phyloP scores from a whole-genome alignment of 176 grass and related monocot species.

The Eleusine coracana region DNA sequence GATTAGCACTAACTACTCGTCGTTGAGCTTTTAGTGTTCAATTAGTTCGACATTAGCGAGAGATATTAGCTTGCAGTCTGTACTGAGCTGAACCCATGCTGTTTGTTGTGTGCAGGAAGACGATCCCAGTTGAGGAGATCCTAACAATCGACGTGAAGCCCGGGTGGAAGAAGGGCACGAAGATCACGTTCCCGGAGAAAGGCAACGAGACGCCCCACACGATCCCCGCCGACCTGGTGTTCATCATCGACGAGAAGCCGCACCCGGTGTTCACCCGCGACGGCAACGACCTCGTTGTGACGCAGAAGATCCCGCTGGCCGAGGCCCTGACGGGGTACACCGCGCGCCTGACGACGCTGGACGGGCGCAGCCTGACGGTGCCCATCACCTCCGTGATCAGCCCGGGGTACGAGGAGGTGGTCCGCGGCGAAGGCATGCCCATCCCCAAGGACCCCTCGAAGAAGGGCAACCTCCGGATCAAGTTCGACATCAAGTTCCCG shows the following conservation, averaged over 20 bases:
- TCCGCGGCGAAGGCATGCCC: slow-evolving; percentile 82
- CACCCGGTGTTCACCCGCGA: slow-evolving; percentile 89
- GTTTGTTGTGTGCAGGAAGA: slow-evolving; percentile 47
- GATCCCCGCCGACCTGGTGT: slow-evolving; percentile 68
- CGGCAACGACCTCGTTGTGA: slow-evolving; percentile 80
- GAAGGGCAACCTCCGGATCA: slow-evolving; percentile 89
- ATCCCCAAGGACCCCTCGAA: slow-evolving; percentile 78
- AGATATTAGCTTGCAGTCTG: background rate
- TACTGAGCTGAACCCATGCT: background rate
- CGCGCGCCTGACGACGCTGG: slow-evolving; percentile 61
- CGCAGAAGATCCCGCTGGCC: slow-evolving; percentile 63
- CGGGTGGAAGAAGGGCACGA: slow-evolving; percentile 97
- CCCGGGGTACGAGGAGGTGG: slow-evolving; percentile 82
- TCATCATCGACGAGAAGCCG: slow-evolving; percentile 96
- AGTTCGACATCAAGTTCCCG: slow-evolving; percentile 93
- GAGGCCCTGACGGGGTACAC: slow-evolving; percentile 81
- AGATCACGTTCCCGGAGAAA: slow-evolving; percentile 96
- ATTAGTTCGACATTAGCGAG: background rate
- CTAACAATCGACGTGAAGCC: slow-evolving; percentile 91
- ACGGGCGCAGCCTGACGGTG: slow-evolving; percentile 70
- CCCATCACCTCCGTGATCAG: slow-evolving; percentile 64
- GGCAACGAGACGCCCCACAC: slow-evolving; percentile 78
- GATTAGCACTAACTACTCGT: background rate
- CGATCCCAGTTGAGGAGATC: slow-evolving; percentile 80
- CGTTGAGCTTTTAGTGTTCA: background rate